A percentile compares a stretch with the other conserved stretches of the same genome.
These are phyloP conservation scores for Pichia sp. DNA, from an alignment of 1,139 yeast genomes.

Conservation along the genomic window DNA sequence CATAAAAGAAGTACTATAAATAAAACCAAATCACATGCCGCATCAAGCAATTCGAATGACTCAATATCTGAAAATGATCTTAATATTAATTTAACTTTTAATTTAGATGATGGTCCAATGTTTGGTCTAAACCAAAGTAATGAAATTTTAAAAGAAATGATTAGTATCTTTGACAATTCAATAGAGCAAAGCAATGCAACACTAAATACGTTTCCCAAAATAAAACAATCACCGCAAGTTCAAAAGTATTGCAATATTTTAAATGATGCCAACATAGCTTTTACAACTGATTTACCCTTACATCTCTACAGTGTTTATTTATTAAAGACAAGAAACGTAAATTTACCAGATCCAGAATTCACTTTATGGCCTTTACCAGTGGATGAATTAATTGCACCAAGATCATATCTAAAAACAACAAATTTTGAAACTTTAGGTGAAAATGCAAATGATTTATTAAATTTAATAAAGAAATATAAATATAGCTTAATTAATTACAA, in stretches of 20 bases:
- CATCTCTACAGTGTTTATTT: conserved; percentile 47
- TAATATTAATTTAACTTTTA: not conserved
- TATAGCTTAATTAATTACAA: conserved; percentile 6
- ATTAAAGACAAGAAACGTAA: conserved; percentile 31
- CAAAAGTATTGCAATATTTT: conserved; percentile 26
- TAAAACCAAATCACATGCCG: not conserved
- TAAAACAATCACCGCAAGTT: not conserved
- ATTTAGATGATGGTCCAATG: not conserved
- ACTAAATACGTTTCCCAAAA: not conserved
- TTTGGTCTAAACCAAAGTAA: too few relatives aligned
- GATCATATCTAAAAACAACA: conserved; percentile 2
- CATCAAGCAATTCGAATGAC: not conserved
- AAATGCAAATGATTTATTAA: not conserved
- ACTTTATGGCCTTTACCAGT: conserved; percentile 42
- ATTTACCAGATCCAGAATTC: conserved; percentile 39
- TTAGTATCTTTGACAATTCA: not conserved
- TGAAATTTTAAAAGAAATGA: not conserved
- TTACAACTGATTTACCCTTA: conserved; percentile 41
- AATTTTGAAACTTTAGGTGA: not conserved
- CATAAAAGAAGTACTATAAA: not conserved
- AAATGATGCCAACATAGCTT: conserved; percentile 37
- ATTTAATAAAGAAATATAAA: conserved; percentile 1
- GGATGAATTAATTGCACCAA: conserved; percentile 32
- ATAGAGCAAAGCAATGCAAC: not conserved
- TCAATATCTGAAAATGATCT: not conserved